Percentiles rank a stretch among this genome's conserved stretches.
These are phyloP conservation scores for Trichoderma oligosporum DNA, from an alignment of 2,329 filamentous ascomycete species.

Conservation along the genomic window DNA sequence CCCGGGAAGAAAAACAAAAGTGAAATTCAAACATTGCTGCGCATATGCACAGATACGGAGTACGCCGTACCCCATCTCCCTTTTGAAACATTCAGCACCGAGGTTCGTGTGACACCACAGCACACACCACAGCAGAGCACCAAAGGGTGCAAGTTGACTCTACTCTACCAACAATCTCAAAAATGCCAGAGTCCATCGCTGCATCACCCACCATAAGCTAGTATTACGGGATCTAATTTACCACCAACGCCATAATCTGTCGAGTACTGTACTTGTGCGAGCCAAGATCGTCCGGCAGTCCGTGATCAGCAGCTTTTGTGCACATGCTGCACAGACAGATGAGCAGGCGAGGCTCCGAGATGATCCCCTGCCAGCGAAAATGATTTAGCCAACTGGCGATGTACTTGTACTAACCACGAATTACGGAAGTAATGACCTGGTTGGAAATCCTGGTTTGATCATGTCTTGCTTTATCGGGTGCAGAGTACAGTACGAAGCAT, in stretches of 20 bases:
- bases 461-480: too few relatives aligned
- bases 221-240: slow-evolving; percentile 10
- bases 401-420: too few relatives aligned
- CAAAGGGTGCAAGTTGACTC: neutral
- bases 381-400: neutral
- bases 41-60: neutral
- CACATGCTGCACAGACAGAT: neutral
- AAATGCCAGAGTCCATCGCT: neutral
- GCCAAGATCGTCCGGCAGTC: slow-evolving; percentile 9
- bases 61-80: too few relatives aligned
- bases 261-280: neutral
- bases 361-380: neutral
- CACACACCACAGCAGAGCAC: neutral
- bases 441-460: too few relatives aligned
- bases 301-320: neutral
- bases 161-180: neutral
- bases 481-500: too few relatives aligned
- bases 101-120: neutral
- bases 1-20: neutral
- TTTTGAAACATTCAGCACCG: neutral
- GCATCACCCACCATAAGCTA: neutral
- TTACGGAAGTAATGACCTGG: too few relatives aligned
- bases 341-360: neutral
- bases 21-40: neutral
- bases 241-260: neutral